Conservation (phyloP, 805 yeast genomes). For the Wickerhamomyces rabaulensis region DNA sequence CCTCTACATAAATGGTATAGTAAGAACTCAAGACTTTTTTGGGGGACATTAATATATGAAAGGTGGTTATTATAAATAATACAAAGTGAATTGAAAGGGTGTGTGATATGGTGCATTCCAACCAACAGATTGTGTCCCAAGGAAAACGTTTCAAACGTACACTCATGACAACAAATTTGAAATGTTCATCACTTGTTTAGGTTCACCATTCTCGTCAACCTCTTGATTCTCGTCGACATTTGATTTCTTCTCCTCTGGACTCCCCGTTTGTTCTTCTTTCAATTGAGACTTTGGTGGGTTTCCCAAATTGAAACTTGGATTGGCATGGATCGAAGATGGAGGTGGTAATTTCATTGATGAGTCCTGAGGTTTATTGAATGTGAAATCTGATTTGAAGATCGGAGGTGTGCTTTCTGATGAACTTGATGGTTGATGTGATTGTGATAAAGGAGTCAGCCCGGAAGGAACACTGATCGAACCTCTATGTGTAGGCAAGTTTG, state of each 20-base stretch:
- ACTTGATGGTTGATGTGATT: conserved; percentile 6
- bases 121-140: no score
- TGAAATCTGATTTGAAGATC: conserved; percentile 1
- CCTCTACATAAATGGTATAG: no score
- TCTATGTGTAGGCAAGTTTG: conserved; percentile 20
- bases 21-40: no score
- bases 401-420: conserved; percentile 11
- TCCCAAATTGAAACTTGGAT: not conserved
- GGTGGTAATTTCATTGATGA: conserved; percentile 4
- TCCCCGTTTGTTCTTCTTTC: not conserved
- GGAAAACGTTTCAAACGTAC: not conserved
- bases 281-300: not conserved
- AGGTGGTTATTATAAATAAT: not conserved
- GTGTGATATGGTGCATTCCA: no score
- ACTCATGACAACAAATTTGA: conserved; percentile 9
- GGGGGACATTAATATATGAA: not conserved
- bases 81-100: not conserved
- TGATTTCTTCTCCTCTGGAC: not conserved
- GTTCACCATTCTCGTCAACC: conserved; percentile 1
- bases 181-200: conserved; percentile 10
- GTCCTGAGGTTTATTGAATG: conserved; percentile 3
- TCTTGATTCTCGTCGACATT: not conserved
- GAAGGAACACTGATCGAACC: conserved; percentile 20
- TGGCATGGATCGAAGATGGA: conserved; percentile 5
- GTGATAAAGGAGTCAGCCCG: conserved; percentile 15